Evolutionary conservation across 2,329 filamentous ascomycete genomes (phyloP).

Genomic region (Colletotrichum spaethianum): DNA sequence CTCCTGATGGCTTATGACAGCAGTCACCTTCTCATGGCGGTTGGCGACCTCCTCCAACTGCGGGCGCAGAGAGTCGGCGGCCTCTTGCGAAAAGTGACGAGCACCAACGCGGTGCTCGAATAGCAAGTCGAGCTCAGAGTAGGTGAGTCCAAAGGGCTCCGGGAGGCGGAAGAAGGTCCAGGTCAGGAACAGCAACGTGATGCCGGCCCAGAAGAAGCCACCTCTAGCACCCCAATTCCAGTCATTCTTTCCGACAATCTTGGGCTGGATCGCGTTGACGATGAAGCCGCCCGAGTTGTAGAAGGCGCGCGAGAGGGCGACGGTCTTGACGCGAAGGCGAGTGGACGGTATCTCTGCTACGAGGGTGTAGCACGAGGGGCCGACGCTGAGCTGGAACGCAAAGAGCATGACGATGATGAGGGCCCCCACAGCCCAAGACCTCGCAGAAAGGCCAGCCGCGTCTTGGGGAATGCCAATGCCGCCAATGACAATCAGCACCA

Average conservation of each 20-base stretch:
- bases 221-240: constrained; percentile 51
- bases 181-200: constrained; percentile 48
- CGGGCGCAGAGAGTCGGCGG: constrained; percentile 37
- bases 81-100: constrained; percentile 38
- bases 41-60: constrained; percentile 42
- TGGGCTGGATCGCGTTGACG: constrained; percentile 45
- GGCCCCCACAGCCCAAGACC: constrained; percentile 55
- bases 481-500: constrained; percentile 53
- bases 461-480: constrained; percentile 47
- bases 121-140: constrained; percentile 46
- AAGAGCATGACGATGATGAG: constrained; percentile 61
- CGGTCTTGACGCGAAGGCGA: constrained; percentile 61
- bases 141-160: constrained; percentile 47
- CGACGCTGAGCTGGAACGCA: constrained; percentile 55
- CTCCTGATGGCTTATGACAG: constrained; percentile 34
- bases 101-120: constrained; percentile 45
- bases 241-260: constrained; percentile 39
- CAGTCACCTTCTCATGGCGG: constrained; percentile 37
- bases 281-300: constrained; percentile 60
- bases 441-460: constrained; percentile 54
- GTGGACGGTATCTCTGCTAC: constrained; percentile 61
- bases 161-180: constrained; percentile 51
- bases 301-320: constrained; percentile 59
- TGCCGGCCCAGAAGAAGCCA: constrained; percentile 49
- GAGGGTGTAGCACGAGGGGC: constrained; percentile 60